phyloP scores from a whole-genome alignment of 2,329 filamentous ascomycete species.

The Hymenoscyphus fraxineus region DNA sequence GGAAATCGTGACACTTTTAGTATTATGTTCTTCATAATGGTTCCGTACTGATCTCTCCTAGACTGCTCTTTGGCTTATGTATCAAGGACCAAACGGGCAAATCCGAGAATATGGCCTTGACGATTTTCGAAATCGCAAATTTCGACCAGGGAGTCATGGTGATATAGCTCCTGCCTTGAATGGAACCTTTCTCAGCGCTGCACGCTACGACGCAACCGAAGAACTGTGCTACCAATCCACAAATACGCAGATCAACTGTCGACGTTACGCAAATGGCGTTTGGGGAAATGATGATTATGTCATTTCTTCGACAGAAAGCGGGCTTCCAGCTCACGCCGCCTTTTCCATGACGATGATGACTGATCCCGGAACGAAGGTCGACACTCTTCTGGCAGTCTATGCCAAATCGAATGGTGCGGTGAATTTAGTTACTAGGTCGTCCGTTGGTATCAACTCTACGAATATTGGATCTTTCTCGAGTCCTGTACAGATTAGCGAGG shows the following conservation, averaged over 20 bases:
- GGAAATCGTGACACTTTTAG: neutral
- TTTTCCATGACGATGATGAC: conserved; percentile 7
- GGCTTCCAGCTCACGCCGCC: conserved; percentile 5
- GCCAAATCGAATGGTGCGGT: conserved; percentile 10
- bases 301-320: conserved; percentile 14
- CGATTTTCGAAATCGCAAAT: conserved; percentile 14
- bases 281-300: conserved; percentile 14
- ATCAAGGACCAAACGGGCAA: conserved; percentile 14
- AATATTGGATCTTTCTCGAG: conserved; percentile 11
- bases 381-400: conserved; percentile 11
- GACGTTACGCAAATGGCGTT: conserved; percentile 8
- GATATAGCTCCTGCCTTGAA: conserved; percentile 5
- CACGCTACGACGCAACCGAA: conserved; percentile 10
- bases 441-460: conserved; percentile 2
- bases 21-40: neutral
- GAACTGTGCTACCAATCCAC: conserved; percentile 14
- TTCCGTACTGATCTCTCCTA: neutral
- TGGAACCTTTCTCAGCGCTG: conserved; percentile 10
- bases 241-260: conserved; percentile 10
- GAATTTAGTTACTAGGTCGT: conserved; percentile 12
- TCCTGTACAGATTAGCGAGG: neutral
- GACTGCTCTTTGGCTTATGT: conserved; percentile 14
- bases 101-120: conserved; percentile 18
- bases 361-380: conserved; percentile 5
- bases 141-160: conserved; percentile 12